phyloP scores from a whole-genome alignment of 495 filamentous ascomycete genomes.

The Collariella sp. region DNA sequence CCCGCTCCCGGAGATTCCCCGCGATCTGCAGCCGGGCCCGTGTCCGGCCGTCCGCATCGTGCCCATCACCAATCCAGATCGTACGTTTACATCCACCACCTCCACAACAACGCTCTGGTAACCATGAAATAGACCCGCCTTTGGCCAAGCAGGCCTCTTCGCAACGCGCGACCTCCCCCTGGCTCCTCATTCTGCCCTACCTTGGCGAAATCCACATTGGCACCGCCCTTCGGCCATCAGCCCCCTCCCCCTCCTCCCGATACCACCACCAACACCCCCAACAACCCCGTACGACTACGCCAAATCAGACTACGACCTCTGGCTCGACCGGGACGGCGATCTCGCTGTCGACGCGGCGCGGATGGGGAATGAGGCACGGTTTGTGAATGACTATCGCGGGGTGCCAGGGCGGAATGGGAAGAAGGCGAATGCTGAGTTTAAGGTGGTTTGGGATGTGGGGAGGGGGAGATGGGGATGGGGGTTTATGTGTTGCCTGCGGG shows the following conservation, averaged over 20 bases:
- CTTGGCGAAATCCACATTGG: conserved; percentile 51
- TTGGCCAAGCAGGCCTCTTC: conserved; percentile 58
- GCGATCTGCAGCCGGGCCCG: conserved; percentile 34
- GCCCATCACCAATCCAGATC: conserved; percentile 39
- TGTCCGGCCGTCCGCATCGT: conserved; percentile 45
- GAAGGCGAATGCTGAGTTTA: conserved; percentile 54
- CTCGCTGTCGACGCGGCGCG: conserved; percentile 56
- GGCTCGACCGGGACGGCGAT: conserved; percentile 47
- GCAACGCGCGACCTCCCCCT: conserved; percentile 48
- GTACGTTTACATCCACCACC: conserved; percentile 1
- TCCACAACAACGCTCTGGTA: not conserved
- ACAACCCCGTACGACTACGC: conserved; percentile 34
- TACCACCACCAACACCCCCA: conserved; percentile 1
- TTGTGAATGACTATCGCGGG: conserved; percentile 68
- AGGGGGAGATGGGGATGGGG: conserved; percentile 45
- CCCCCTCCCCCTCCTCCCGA: not conserved
- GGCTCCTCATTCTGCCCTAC: conserved; percentile 56
- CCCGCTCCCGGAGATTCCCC: conserved; percentile 25
- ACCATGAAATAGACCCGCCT: conserved; percentile 44
- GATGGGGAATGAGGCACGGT: conserved; percentile 60
- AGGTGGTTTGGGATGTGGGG: conserved; percentile 43
- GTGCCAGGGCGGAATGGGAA: conserved; percentile 29
- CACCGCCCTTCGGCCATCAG: not conserved
- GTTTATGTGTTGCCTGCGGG: conserved; percentile 53
- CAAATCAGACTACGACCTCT: conserved; percentile 58